Evolutionary conservation across 1,284 basidiomycete species (phyloP), one percentile per base, ranked within the genome.

Genomic region (Wallemia mellicola): DNA sequence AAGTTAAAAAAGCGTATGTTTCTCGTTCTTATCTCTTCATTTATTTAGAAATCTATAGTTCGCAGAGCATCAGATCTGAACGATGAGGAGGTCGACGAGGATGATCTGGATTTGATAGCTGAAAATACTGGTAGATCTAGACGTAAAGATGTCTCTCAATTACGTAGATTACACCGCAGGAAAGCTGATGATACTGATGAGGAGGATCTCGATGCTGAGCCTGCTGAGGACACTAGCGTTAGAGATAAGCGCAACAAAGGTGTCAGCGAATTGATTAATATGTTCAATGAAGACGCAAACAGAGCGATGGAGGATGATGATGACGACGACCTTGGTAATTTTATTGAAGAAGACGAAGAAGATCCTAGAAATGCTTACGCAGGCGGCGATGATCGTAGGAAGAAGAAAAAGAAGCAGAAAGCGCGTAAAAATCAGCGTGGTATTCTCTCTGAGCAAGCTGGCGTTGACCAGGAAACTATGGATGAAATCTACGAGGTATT

Each of bases 401-500:
- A 60, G 63, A 62, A 54, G 68, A 71, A n/a, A n/a, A n/a, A 48
- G 71, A 82, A 60, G 72, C 69, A 58, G 80, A 78, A 26, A 70
- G 74, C 58, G 70, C 71, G 17, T 70, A 73, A 63, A 73, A 68
- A 72, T 65, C 76, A 85, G 73, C 80, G 82, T 63, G 81, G 83
- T 67, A 30, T 27, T 22, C 32, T 33, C 24, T 83, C 83, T 54
- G 83, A 86, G 65, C 70, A 87, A 60, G 77, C 80, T 24, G 91
- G 89, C 38, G 86, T 94, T 61, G 87, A 89, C 66, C 80, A 83
- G 57, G 80, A 77, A 86, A 87, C 89, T 28, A 95, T 89, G 88
- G 83, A 88, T 61, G 94, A 96, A 71, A 85, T 98, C 58, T 83
- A 85, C 63, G 92, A 91, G 63, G 87, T 98, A 11, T 98, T 98